Evolutionary conservation across 2,329 filamentous ascomycete genomes (phyloP), one percentile per base, ranked within the genome.

Genomic region (Lecanoromycetidae sp.): DNA sequence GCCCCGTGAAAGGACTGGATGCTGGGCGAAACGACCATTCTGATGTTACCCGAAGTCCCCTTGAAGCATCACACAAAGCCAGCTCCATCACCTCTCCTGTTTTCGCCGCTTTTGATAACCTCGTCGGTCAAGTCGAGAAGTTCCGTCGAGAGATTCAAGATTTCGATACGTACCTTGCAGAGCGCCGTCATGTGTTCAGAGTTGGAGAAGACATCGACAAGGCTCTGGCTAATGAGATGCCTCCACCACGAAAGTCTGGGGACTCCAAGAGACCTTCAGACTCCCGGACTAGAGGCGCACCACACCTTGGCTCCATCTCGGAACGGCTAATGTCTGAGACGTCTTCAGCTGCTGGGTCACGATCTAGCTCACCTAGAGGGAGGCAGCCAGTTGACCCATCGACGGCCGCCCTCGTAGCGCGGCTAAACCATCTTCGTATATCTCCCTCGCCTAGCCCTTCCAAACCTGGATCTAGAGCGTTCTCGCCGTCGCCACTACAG

Each of bases 131-230:
- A 58, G 72, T 84, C 10, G 63, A 69, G 12, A 66, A 66, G 1
- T 87, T 82, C 66, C 75, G 77, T 44, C 67, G 69, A 38, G 74
- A 76, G 5, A 73, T 88, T 5, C 77, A 82, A 0, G 76, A 84
- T 30, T 88, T 87, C 58, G 80, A 86, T 43, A 78, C 83, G 30
- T 70, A 87, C 2, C 66, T 87, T 3, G 33, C 42, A 13, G 53
- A 56, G 45, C 53, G 53, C 30, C 53, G 46, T 37, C 54, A 53
- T 15, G 36, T 52, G 12, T 56, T 56, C 34, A 47, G 47, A 33
- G 46, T 54, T n/a, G 40, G 52, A 15, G 54, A 54, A 15, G 55
- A 56, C 29, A 46, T 53, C 25, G 51, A 53, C 20, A 46, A 51
- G 23, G 52, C 45, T 26, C 29, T 49, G 26, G 35, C 49, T 4